Percentiles rank a stretch among this genome's conserved stretches.
Evolutionary conservation across 768 basidiomycete genomes (phyloP).

Genomic region (Polyporus arcularius): DNA sequence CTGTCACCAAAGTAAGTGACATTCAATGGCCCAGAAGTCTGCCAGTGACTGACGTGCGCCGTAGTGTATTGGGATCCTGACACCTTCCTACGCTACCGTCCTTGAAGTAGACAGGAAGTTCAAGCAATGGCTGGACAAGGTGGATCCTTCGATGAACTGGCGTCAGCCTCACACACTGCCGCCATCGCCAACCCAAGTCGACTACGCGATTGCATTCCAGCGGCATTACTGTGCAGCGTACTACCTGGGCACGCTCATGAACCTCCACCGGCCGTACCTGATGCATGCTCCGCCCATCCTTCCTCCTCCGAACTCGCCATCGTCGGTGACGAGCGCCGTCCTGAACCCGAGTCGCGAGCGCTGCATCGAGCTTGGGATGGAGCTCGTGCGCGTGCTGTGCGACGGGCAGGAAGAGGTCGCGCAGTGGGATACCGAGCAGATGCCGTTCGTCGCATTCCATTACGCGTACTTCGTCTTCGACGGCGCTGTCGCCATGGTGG

Average conservation of each 20-base stretch:
- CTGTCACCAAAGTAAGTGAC: slow-evolving; percentile 40
- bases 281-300: slow-evolving; percentile 33
- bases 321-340: slow-evolving; percentile 26
- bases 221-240: slow-evolving; percentile 47
- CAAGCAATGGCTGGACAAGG: slow-evolving; percentile 43
- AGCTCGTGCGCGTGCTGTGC: slow-evolving; percentile 46
- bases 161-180: slow-evolving; percentile 25
- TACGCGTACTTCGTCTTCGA: slow-evolving; percentile 41
- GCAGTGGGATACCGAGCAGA: slow-evolving; percentile 21
- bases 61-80: slow-evolving; percentile 22
- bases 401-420: slow-evolving; percentile 34
- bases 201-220: slow-evolving; percentile 41
- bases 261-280: slow-evolving; percentile 45
- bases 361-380: slow-evolving; percentile 42
- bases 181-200: slow-evolving; percentile 22
- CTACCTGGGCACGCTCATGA: slow-evolving; percentile 47
- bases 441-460: slow-evolving; percentile 18
- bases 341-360: slow-evolving; percentile 36
- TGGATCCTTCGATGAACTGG: slow-evolving; percentile 44
- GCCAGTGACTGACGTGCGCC: neutral
- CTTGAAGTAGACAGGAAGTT: slow-evolving; percentile 46
- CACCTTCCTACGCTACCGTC: slow-evolving; percentile 33
- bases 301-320: slow-evolving; percentile 19
- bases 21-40: neutral
- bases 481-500: slow-evolving; percentile 47